Evolutionary conservation across 495 filamentous ascomycete species (phyloP), one percentile per base, ranked within the genome.

Genomic region (Bryoglossum gracile): DNA sequence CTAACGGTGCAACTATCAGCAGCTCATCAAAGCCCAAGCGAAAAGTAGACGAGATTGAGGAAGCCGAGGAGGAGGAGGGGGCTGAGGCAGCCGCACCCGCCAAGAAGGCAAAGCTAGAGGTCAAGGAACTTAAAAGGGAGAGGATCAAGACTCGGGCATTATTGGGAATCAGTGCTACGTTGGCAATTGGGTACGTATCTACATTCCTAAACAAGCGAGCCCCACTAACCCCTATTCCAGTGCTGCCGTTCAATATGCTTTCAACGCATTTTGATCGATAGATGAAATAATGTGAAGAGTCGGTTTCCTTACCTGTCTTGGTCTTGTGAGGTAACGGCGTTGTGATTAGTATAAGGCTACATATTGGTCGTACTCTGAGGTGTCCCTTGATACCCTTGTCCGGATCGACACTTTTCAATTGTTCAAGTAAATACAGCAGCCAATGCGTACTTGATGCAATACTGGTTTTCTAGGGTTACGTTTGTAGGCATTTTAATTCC

Each of bases 141-240:
- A 83, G 77, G 53, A 83, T 95, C 33, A 80, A 83, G 65, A 88
- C 81, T 58, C 79, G 87, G 57, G 87, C 91, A 43, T 72, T 92
- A 48, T 72, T 94, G 57, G 90, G 92, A 35, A 75, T 96, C 44
- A 86, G 81, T 28, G 88, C 83, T 34, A 87, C 84, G 18, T 77
- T 95, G 64, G 84, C 85, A 23, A 72, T 96, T 68, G 89, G 89
- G 91, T 96, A 74, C 68, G 89, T 48, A 18, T 16, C 41, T 19
- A 18, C 38, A 35, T 43, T 9, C 24, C 13, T 17, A 4, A 21
- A 2, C 34, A 21, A 14, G 14, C 21, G 3, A 14, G 0, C 14
- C 21, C 19, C 26, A 32, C 45, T 46, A 21, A 50, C 19, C 8
- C 4, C n/a, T n/a, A 26, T n/a, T 43, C 6, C 28, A 60, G 57